A percentile compares a stretch with the other conserved stretches of the same genome.
Conservation (phyloP, 2,329 filamentous ascomycete genomes). For the Trichoderma asperellum region DNA sequence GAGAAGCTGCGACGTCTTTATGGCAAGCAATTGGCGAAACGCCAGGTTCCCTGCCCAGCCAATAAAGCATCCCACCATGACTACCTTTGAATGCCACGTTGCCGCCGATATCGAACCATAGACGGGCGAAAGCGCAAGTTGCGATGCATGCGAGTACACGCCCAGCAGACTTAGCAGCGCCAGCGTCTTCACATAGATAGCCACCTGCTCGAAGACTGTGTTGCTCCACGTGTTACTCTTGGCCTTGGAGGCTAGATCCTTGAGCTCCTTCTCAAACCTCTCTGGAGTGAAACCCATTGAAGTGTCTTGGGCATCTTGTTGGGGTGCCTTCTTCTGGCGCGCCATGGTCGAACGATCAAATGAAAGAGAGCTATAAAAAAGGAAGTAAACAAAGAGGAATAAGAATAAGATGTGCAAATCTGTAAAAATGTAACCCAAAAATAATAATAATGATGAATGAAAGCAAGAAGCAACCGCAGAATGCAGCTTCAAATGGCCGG, state of each 20-base stretch:
- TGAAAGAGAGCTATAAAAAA: not conserved
- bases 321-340: not conserved
- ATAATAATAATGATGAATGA: not conserved
- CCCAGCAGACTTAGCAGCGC: conserved; percentile 49
- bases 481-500: conserved; percentile 39
- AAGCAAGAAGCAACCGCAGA: not conserved
- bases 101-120: conserved; percentile 83
- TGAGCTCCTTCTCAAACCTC: conserved; percentile 59
- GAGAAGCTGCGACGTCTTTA: conserved; percentile 58
- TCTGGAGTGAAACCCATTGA: conserved; percentile 51
- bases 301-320: conserved; percentile 23
- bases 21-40: conserved; percentile 50
- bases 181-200: conserved; percentile 44
- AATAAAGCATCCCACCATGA: conserved; percentile 68
- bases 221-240: conserved; percentile 40
- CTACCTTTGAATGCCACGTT: conserved; percentile 69
- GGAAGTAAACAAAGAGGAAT: not conserved
- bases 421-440: not conserved
- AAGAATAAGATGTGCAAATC: not conserved
- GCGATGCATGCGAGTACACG: conserved; percentile 69
- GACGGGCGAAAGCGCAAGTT: conserved; percentile 79
- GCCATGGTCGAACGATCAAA: conserved; percentile 16
- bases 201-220: conserved; percentile 43
- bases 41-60: conserved; percentile 72
- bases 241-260: conserved; percentile 53